Percentiles rank a stretch among this genome's conserved stretches.
These are phyloP conservation scores for Metarhizium humberi DNA, from an alignment of 2,329 filamentous ascomycete genomes.

Conservation along the genomic window DNA sequence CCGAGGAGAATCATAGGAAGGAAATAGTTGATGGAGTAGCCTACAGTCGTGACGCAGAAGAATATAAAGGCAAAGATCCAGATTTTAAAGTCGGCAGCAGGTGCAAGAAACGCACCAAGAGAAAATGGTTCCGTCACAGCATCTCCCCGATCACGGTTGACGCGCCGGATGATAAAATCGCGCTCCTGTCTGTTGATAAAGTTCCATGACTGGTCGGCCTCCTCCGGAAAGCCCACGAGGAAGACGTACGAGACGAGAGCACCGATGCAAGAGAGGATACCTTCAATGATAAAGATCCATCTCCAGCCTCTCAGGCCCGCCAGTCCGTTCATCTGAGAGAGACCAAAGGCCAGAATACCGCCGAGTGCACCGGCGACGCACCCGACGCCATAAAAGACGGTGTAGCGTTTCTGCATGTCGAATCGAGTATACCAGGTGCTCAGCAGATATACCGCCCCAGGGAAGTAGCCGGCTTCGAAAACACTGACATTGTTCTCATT, in stretches of 20 bases:
- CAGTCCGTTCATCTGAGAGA: not conserved
- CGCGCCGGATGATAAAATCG: not conserved
- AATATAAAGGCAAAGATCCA: conserved; percentile 1
- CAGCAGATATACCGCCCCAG: not conserved
- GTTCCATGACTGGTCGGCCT: not conserved
- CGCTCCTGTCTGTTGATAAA: not conserved
- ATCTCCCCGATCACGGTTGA: conserved; percentile 1
- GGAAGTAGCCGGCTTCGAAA: not conserved
- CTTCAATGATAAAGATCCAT: conserved; percentile 5
- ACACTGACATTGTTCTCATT: not conserved
- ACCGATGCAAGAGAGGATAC: not conserved
- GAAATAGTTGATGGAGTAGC: conserved; percentile 13
- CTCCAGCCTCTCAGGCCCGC: conserved; percentile 6
- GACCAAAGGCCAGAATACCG: not conserved
- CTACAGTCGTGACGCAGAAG: conserved; percentile 3
- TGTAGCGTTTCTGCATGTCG: conserved; percentile 6
- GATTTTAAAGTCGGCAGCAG: not conserved
- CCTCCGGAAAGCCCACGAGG: not conserved
- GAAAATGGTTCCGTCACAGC: not conserved
- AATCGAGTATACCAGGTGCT: not conserved
- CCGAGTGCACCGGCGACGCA: not conserved
- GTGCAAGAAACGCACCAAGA: not conserved
- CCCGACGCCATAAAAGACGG: not conserved
- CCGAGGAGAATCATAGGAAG: conserved; percentile 15
- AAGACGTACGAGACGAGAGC: not conserved